Evolutionary conservation across 306 rosid species (phyloP).

Genomic region (Oxytropis ochrocephala): DNA sequence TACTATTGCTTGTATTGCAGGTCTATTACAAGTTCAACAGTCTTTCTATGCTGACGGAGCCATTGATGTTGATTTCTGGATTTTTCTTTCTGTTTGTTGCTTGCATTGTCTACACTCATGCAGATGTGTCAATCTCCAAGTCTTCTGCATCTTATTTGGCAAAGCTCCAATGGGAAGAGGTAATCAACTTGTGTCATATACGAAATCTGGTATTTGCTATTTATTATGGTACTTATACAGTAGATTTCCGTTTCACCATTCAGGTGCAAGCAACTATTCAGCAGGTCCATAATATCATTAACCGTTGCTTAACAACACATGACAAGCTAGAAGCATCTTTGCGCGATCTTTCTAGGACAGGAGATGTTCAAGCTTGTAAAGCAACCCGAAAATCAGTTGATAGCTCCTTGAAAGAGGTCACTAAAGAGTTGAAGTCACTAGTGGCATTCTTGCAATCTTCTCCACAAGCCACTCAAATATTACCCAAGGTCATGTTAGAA

Average conservation of each 20-base stretch:
- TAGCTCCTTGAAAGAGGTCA: slow-evolving; percentile 69
- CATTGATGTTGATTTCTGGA: slow-evolving; percentile 86
- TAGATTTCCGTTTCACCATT: slow-evolving; percentile 21
- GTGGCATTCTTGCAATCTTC: slow-evolving; percentile 68
- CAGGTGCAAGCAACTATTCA: slow-evolving; percentile 78
- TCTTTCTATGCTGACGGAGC: slow-evolving; percentile 86
- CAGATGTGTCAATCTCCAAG: slow-evolving; percentile 86
- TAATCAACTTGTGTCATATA: slow-evolving; percentile 24
- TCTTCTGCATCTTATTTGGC: slow-evolving; percentile 91
- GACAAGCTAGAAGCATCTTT: slow-evolving; percentile 85
- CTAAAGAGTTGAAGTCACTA: slow-evolving; percentile 74
- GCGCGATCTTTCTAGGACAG: slow-evolving; percentile 84
- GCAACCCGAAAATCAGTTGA: slow-evolving; percentile 86
- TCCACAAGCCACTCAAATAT: slow-evolving; percentile 69
- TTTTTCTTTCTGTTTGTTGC: slow-evolving; percentile 71
- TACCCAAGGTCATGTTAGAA: slow-evolving; percentile 59
- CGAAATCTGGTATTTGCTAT: slow-evolving; percentile 9
- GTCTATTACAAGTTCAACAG: slow-evolving; percentile 86
- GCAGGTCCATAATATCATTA: slow-evolving; percentile 47
- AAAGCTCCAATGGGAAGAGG: slow-evolving; percentile 96
- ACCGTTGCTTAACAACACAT: slow-evolving; percentile 57
- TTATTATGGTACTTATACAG: not conserved
- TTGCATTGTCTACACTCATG: slow-evolving; percentile 68
- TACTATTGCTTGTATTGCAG: slow-evolving; percentile 43
- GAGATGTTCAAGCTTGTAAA: slow-evolving; percentile 82